Evolutionary conservation across 331 rosid species (phyloP).

Genomic region (Malus hybrid): DNA sequence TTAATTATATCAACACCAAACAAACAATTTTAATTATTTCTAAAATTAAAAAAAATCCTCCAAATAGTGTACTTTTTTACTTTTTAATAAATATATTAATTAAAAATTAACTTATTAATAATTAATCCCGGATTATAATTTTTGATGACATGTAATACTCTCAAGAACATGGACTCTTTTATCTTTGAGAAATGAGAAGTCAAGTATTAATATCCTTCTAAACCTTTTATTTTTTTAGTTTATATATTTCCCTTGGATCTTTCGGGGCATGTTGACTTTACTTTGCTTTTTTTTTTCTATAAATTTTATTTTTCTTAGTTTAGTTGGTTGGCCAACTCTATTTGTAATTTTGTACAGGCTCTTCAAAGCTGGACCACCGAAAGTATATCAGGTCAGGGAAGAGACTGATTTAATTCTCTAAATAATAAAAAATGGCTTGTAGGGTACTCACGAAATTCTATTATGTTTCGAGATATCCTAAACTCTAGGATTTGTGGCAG

Average conservation of each 20-base stretch:
- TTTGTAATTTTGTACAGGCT: not conserved
- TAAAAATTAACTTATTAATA: not conserved
- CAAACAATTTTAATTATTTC: not conserved
- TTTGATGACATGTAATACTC: not conserved
- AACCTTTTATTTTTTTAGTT: not conserved
- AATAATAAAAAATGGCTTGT: not conserved
- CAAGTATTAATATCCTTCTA: not conserved
- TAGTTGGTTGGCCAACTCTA: constrained; percentile 1
- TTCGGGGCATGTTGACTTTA: constrained; percentile 22
- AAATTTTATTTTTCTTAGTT: not conserved
- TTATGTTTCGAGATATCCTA: no score
- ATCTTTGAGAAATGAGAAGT: not conserved
- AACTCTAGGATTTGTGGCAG: no score
- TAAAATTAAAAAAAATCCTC: not conserved
- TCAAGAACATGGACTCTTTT: no score
- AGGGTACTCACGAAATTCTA: no score
- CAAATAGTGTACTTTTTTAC: not conserved
- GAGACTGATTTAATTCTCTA: not conserved
- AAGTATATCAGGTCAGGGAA: not conserved
- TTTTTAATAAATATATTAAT: not conserved
- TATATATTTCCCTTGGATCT: not conserved
- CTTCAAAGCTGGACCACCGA: not conserved
- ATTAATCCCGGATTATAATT: not conserved
- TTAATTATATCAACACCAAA: not conserved
- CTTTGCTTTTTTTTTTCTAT: not conserved